A percentile compares a stretch with the other conserved stretches of the same genome.
phyloP scores from a whole-genome alignment of 768 basidiomycete species.

The Pleurotus pulmonarius region DNA sequence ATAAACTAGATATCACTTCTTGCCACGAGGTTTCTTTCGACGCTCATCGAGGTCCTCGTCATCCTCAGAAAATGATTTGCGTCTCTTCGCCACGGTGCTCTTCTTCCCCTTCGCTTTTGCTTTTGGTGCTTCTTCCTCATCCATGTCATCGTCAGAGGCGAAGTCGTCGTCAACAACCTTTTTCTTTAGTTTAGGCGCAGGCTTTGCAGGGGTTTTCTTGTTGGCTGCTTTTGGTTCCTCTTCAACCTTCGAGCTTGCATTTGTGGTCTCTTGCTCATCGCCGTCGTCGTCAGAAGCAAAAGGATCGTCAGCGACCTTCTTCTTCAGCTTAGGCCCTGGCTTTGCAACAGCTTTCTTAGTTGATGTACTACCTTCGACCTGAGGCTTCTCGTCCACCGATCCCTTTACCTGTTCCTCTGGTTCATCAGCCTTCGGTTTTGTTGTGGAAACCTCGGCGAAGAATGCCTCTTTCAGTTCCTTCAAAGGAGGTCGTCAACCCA shows the following conservation, averaged over 20 bases:
- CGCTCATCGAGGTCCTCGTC: constrained; percentile 23
- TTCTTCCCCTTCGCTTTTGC: constrained; percentile 10
- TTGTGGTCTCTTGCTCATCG: constrained; percentile 14
- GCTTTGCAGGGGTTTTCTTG: constrained; percentile 18
- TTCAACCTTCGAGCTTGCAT: constrained; percentile 11
- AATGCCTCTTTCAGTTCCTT: constrained; percentile 65
- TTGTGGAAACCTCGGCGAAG: constrained; percentile 39
- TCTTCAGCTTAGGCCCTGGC: constrained; percentile 43
- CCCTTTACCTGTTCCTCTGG: constrained; percentile 6
- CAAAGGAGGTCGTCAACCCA: too few species aligned
- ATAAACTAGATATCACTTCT: background rate
- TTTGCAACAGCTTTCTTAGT: constrained; percentile 17
- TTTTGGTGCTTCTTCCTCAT: constrained; percentile 16
- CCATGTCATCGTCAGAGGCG: constrained; percentile 43
- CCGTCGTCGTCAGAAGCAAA: constrained; percentile 54
- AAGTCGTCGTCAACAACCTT: constrained; percentile 54
- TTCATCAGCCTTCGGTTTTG: constrained; percentile 16
- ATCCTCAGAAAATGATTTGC: constrained; percentile 7
- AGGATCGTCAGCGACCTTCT: constrained; percentile 46
- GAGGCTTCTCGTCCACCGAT: background rate
- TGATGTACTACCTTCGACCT: background rate
- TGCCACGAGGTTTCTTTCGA: constrained; percentile 14
- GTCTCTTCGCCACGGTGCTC: background rate
- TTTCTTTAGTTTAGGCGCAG: constrained; percentile 44
- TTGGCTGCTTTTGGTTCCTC: constrained; percentile 9